Conservation (phyloP, 306 rosid species). For the Fragaria iinumae region DNA sequence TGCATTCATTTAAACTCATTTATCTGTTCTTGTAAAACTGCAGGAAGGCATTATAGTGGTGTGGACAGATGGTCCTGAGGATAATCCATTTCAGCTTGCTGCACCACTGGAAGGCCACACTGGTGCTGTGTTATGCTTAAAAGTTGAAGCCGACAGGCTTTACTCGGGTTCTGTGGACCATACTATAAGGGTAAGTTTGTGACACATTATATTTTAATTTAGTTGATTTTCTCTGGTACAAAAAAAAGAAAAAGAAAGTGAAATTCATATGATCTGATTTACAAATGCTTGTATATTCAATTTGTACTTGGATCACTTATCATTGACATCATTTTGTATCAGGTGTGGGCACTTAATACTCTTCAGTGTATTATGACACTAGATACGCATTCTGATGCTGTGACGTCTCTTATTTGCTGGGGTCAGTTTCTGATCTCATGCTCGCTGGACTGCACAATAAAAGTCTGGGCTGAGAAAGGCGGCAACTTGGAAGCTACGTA, state of each 20-base stretch:
- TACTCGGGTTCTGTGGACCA: slow-evolving; percentile 45
- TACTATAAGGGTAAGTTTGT: slow-evolving; percentile 33
- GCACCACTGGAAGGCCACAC: slow-evolving; percentile 37
- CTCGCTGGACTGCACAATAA: slow-evolving; percentile 29
- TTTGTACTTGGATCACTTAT: background rate
- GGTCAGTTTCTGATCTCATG: slow-evolving; percentile 23
- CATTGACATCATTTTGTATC: background rate
- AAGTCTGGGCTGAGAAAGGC: slow-evolving; percentile 34
- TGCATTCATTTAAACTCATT: background rate
- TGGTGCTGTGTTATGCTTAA: slow-evolving; percentile 21
- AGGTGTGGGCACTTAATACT: slow-evolving; percentile 50
- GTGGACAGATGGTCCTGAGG: slow-evolving; percentile 34
- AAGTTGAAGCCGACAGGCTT: slow-evolving; percentile 31
- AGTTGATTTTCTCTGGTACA: background rate
- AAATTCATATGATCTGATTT: background rate
- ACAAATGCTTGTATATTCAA: background rate
- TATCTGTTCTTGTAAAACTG: slow-evolving; percentile 2
- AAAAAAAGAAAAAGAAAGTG: background rate
- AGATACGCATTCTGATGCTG: slow-evolving; percentile 32
- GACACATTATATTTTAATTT: background rate
- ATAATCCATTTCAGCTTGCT: slow-evolving; percentile 26
- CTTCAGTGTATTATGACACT: slow-evolving; percentile 42
- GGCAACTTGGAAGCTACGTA: slow-evolving; percentile 29
- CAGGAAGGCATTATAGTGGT: slow-evolving; percentile 39
- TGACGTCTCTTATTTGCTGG: slow-evolving; percentile 53